Base-by-base conservation (phyloP, 2,329 filamentous ascomycete species). In the Cladosporium sp. region DNA sequence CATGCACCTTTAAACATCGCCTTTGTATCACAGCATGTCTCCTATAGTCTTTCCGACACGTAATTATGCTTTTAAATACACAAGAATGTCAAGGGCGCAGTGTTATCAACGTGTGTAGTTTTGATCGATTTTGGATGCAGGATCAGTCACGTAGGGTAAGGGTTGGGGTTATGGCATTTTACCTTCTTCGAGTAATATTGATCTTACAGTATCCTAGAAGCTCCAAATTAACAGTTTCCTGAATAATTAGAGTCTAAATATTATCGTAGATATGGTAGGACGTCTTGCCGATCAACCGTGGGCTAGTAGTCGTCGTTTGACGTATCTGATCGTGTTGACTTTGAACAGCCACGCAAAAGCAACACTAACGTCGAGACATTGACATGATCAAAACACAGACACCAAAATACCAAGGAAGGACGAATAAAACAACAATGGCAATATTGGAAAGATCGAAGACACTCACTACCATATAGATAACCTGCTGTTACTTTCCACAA, bases 141-240 rank as follows among this genome's bases (percentile, higher is more conserved):
- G 18, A n/a, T 10, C 1, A 21, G 1, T 1, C 7, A 4, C 7
- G 18, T 47, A 47, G 41, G 41, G 41, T 47, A 21, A 21, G 41
- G 41, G 41, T 47, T 47, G n/a, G 41, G 41, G 10, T 21, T 21
- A 21, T n/a, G 7, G 15, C 38, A 4, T 7, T 41, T n/a, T n/a
- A 8, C 2, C 6, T 10, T 7, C n/a, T n/a, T n/a, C 38, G 38
- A 41, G 38, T 7, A 1, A 21, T 47, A 4, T 47, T 8, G 41
- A 47, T 8, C 7, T 21, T 21, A 10, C 3, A 2, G 2, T 1
- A 8, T 21, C 18, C n/a, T 11, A 6, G 1, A 2, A 2, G 2
- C 41, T 47, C 18, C 15, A n/a, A 10, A 41, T n/a, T 6, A n/a
- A 41, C 38, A 8, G n/a, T 3, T 1, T n/a, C 1, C 6, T n/a